A percentile compares a stretch with the other conserved stretches of the same genome.
Conservation (phyloP, 257 asterid species). For the Voacanga thouarsii region DNA sequence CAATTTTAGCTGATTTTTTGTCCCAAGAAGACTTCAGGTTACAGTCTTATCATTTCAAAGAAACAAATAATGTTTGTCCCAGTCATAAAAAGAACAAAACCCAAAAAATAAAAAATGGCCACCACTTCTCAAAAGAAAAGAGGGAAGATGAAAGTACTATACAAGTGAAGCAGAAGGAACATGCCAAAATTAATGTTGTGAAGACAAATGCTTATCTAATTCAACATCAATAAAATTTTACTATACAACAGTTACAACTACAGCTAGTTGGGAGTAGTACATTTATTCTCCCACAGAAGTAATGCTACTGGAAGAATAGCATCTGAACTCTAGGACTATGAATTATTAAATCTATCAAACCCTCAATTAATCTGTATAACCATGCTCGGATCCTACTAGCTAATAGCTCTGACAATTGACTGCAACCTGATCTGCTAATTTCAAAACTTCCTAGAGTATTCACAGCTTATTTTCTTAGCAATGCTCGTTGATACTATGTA, state of each 20-base stretch:
- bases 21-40: background rate
- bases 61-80: background rate
- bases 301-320: background rate
- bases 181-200: background rate
- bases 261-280: constrained; percentile 3
- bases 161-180: background rate
- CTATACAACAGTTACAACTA: background rate
- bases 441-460: constrained; percentile 33
- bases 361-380: constrained; percentile 23
- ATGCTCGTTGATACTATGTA: constrained; percentile 13
- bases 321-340: background rate
- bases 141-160: background rate
- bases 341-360: constrained; percentile 26
- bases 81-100: too few relatives aligned
- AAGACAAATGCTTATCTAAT: background rate
- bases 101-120: background rate
- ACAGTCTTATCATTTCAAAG: background rate
- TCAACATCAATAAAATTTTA: background rate
- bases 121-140: background rate
- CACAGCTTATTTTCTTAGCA: constrained; percentile 27
- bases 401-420: constrained; percentile 33
- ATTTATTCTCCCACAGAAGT: constrained; percentile 1
- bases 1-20: background rate
- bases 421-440: constrained; percentile 26
- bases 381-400: constrained; percentile 31